phyloP scores from a whole-genome alignment of 768 basidiomycete genomes.

The Russula compacta region DNA sequence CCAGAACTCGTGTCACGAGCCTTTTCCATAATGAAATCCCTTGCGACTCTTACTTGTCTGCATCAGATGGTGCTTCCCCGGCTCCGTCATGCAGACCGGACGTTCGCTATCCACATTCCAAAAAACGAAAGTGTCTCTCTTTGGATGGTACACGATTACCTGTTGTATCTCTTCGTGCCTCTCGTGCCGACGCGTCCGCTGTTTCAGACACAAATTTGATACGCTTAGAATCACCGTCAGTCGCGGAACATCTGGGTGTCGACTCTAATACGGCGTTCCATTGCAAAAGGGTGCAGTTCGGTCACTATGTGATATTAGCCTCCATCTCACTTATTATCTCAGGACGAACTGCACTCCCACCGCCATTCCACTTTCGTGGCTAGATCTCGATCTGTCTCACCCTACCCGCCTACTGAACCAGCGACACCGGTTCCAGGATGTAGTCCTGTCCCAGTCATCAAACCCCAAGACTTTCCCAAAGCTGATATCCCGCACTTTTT shows the following conservation, averaged over 20 bases:
- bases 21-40: too few relatives aligned
- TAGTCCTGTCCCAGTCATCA: neutral
- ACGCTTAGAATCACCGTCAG: neutral
- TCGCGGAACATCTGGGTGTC: neutral
- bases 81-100: neutral
- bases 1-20: neutral
- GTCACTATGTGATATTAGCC: too few relatives aligned
- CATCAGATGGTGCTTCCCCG: neutral
- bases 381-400: neutral
- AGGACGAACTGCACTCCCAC: neutral
- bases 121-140: constrained; percentile 3
- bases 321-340: neutral
- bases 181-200: neutral
- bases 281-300: neutral
- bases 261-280: neutral
- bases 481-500: neutral
- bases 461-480: neutral
- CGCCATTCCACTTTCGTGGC: neutral
- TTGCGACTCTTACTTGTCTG: constrained; percentile 2
- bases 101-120: neutral
- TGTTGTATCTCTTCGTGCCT: neutral
- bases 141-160: neutral
- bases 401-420: constrained; percentile 7
- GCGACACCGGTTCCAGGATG: neutral
- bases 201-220: neutral